These are phyloP conservation scores for Exsudoporus frostii DNA, from an alignment of 768 basidiomycete species.

Conservation along the genomic window DNA sequence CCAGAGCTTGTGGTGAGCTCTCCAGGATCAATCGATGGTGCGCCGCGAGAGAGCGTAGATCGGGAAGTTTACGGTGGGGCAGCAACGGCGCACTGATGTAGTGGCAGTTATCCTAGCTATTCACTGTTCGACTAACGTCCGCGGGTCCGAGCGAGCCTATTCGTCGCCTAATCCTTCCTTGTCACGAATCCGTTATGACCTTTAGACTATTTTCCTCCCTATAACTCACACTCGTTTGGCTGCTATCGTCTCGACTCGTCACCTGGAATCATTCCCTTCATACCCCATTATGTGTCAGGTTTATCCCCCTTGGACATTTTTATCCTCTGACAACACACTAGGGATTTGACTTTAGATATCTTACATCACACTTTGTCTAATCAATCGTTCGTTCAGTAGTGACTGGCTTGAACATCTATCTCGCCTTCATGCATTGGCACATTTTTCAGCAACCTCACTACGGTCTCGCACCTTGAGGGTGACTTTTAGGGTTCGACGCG, in stretches of 20 bases:
- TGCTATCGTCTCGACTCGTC: neutral
- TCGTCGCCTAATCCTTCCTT: neutral
- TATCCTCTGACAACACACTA: neutral
- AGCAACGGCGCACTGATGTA: conserved; percentile 17
- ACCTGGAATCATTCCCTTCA: conserved; percentile 4
- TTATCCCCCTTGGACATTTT: neutral
- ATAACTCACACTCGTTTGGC: conserved; percentile 18
- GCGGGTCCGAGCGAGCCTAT: neutral
- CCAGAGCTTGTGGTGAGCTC: conserved; percentile 36
- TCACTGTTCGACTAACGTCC: neutral
- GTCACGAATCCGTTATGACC: neutral
- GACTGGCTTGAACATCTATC: neutral
- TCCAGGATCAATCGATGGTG: conserved; percentile 31
- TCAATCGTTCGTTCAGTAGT: neutral
- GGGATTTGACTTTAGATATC: neutral
- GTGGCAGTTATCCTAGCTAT: neutral
- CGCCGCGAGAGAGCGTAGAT: conserved; percentile 15
- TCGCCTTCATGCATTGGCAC: neutral
- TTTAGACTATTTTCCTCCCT: neutral
- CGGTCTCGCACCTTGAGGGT: no score
- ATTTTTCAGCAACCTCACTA: neutral
- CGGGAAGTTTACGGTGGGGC: conserved; percentile 18
- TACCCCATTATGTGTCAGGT: conserved; percentile 2
- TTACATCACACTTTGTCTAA: conserved; percentile 7
- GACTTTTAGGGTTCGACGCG: neutral